These are phyloP conservation scores for Grammothele lineata DNA, from an alignment of 768 basidiomycete genomes.

Conservation along the genomic window DNA sequence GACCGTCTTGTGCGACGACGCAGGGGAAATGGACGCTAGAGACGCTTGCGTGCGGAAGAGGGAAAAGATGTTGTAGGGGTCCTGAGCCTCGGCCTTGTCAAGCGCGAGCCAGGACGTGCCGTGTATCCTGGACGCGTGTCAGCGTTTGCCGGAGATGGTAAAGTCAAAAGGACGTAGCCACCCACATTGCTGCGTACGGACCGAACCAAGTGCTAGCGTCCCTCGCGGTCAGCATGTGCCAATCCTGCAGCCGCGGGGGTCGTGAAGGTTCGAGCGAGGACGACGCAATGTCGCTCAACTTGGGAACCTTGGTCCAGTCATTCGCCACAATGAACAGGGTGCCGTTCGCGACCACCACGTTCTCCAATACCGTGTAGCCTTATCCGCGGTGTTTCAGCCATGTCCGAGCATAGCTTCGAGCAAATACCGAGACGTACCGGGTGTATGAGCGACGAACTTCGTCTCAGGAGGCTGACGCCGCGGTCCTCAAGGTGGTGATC, in stretches of 20 bases:
- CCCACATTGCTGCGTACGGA: conserved; percentile 26
- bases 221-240: conserved; percentile 38
- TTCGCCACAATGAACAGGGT: conserved; percentile 75
- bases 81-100: conserved; percentile 37
- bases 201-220: conserved; percentile 26
- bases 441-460: conserved; percentile 54
- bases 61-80: conserved; percentile 70
- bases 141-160: no score
- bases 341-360: conserved; percentile 70
- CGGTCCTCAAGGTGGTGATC: conserved; percentile 11
- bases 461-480: conserved; percentile 40
- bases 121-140: conserved; percentile 16
- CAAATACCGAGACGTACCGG: conserved; percentile 45
- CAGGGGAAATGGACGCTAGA: conserved; percentile 13
- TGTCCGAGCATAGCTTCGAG: no score
- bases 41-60: conserved; percentile 71
- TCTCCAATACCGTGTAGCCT: conserved; percentile 86
- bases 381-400: no score
- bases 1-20: conserved; percentile 20
- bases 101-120: conserved; percentile 43
- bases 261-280: conserved; percentile 31
- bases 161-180: conserved; percentile 5
- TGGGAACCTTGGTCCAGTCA: conserved; percentile 55
- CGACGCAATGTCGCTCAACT: conserved; percentile 45
- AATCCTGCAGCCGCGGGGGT: conserved; percentile 47